Conservation (phyloP, 108 stramenopile genomes). For the Skeletonema tropicum region DNA sequence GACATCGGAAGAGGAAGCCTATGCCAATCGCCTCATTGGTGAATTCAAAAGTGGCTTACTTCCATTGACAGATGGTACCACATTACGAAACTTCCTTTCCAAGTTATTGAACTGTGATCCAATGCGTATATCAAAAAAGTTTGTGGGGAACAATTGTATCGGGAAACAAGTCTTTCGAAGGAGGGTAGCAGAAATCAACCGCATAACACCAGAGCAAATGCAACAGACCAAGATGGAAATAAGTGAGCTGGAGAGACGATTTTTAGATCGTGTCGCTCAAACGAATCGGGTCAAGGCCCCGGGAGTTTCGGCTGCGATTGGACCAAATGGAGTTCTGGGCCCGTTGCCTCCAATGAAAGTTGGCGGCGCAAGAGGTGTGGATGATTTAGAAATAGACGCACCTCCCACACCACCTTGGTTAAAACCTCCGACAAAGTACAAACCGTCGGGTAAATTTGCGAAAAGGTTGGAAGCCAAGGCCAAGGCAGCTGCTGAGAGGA, state of each 20-base stretch:
- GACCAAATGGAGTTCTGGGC: slow-evolving; percentile 20
- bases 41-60: slow-evolving; percentile 95
- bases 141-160: slow-evolving; percentile 96
- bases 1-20: slow-evolving; percentile 96
- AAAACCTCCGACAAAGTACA: slow-evolving; percentile 44
- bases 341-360: slow-evolving; percentile 2
- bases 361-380: slow-evolving; percentile 13
- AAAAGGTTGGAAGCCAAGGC: slow-evolving; percentile 8
- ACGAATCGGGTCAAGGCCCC: slow-evolving; percentile 88
- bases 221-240: slow-evolving; percentile 87
- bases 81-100: slow-evolving; percentile 92
- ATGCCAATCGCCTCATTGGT: slow-evolving; percentile 89
- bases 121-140: slow-evolving; percentile 99
- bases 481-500: not conserved
- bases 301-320: slow-evolving; percentile 28
- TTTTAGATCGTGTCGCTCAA: slow-evolving; percentile 94
- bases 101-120: slow-evolving; percentile 97
- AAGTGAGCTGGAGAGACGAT: slow-evolving; percentile 90
- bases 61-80: slow-evolving; percentile 95
- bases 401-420: slow-evolving; percentile 55
- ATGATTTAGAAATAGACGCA: slow-evolving; percentile 31
- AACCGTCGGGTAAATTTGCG: slow-evolving; percentile 21
- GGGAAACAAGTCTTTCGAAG: slow-evolving; percentile 97
- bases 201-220: slow-evolving; percentile 90
- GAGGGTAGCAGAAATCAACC: slow-evolving; percentile 90